These are phyloP conservation scores for Epichloe sp. DNA, from an alignment of 2,329 filamentous ascomycete genomes.

Conservation along the genomic window DNA sequence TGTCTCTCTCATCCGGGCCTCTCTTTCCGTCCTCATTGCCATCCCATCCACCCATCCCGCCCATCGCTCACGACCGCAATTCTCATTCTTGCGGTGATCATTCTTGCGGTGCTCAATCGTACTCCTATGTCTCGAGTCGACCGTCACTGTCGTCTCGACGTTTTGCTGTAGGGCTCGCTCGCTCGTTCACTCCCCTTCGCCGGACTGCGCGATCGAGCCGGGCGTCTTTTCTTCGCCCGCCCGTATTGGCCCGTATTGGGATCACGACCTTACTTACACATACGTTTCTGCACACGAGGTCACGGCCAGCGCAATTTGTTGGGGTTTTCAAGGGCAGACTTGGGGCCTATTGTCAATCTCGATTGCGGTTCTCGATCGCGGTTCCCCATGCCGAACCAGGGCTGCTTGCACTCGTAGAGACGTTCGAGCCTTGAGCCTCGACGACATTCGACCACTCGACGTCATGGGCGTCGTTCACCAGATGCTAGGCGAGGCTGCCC, in stretches of 20 bases:
- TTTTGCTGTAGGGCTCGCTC: too few relatives aligned
- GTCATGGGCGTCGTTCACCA: slow-evolving; percentile 25
- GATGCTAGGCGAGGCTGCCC: slow-evolving; percentile 22
- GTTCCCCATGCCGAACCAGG: slow-evolving; percentile 2
- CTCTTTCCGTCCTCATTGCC: slow-evolving; percentile 1
- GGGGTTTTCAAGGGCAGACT: background rate
- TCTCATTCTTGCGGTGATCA: too few relatives aligned
- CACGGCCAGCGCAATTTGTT: background rate
- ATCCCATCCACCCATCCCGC: background rate
- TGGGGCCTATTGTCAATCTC: background rate
- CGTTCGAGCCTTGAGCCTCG: background rate
- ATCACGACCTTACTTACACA: background rate
- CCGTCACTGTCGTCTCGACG: background rate
- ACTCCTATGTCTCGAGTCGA: background rate
- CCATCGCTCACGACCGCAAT: slow-evolving; percentile 2
- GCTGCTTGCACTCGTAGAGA: background rate
- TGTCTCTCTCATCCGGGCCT: background rate
- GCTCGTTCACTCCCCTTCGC: background rate
- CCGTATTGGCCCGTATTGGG: too few relatives aligned
- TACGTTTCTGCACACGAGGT: background rate
- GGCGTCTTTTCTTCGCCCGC: background rate
- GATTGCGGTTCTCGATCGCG: background rate
- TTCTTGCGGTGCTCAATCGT: too few relatives aligned
- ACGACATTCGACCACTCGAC: background rate
- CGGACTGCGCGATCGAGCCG: background rate